A percentile compares a stretch with the other conserved stretches of the same genome.
Evolutionary conservation across 2,329 filamentous ascomycete species (phyloP).

Genomic region (Ophiocordyceps australis): DNA sequence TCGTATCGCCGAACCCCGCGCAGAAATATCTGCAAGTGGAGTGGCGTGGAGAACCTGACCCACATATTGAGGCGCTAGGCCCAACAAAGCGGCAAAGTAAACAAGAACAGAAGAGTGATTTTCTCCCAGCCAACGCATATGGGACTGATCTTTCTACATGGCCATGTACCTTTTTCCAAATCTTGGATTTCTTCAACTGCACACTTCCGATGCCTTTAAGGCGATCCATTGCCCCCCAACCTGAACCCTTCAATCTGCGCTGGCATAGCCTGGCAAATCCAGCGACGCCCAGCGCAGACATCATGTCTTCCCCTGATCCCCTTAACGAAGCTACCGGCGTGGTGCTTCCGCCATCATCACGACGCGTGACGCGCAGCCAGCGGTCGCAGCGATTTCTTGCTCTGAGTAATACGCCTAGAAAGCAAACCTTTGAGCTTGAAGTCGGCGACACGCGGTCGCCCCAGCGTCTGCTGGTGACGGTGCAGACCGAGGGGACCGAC

Average conservation of each 20-base stretch:
- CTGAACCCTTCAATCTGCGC: slow-evolving; percentile 13
- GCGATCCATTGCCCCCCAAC: too few species aligned
- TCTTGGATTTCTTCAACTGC: too few species aligned
- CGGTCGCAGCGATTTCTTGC: slow-evolving; percentile 18
- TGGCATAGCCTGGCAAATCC: slow-evolving; percentile 17
- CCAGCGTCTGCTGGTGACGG: slow-evolving; percentile 34
- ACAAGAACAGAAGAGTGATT: too few species aligned
- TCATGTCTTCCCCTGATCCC: slow-evolving; percentile 32
- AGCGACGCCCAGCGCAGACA: slow-evolving; percentile 19
- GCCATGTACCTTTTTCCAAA: too few species aligned
- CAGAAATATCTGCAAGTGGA: too few species aligned
- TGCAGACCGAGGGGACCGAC: slow-evolving; percentile 22
- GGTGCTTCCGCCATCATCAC: slow-evolving; percentile 16
- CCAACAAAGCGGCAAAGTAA: background rate
- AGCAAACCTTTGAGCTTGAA: slow-evolving; percentile 38
- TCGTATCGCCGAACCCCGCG: too few species aligned
- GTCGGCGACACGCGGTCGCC: slow-evolving; percentile 30
- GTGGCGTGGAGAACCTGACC: too few species aligned
- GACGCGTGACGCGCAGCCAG: slow-evolving; percentile 25
- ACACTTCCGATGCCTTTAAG: too few species aligned
- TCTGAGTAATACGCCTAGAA: slow-evolving; percentile 26
- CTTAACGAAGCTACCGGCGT: slow-evolving; percentile 20
- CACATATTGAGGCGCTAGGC: background rate
- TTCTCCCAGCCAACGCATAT: too few species aligned
- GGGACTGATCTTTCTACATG: too few species aligned